These are phyloP conservation scores for Clohesyomyces aquaticus DNA, from an alignment of 495 filamentous ascomycete genomes.

Conservation along the genomic window DNA sequence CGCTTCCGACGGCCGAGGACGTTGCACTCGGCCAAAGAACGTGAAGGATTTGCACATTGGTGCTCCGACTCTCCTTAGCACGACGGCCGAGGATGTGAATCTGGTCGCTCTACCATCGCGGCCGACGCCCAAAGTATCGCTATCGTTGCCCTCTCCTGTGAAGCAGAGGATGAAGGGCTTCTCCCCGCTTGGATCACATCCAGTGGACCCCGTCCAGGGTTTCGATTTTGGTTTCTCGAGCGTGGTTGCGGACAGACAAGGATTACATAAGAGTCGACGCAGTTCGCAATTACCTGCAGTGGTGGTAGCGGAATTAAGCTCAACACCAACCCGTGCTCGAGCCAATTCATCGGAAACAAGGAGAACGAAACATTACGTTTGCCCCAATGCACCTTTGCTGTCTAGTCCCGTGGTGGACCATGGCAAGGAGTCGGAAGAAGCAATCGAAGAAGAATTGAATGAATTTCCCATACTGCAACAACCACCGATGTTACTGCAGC, in stretches of 20 bases:
- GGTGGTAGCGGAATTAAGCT: neutral
- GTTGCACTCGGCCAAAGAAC: slow-evolving; percentile 6
- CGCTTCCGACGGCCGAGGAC: slow-evolving; percentile 16
- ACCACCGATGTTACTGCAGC: neutral
- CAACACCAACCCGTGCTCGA: neutral
- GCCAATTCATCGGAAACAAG: slow-evolving; percentile 29
- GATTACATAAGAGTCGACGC: neutral
- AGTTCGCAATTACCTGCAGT: slow-evolving; percentile 2
- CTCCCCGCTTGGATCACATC: slow-evolving; percentile 33
- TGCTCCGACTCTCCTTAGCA: slow-evolving; percentile 27
- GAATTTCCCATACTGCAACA: slow-evolving; percentile 2
- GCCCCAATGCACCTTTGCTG: slow-evolving; percentile 31
- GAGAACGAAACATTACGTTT: slow-evolving; percentile 20
- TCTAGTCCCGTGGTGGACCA: neutral
- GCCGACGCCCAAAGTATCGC: slow-evolving; percentile 4
- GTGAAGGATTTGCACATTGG: slow-evolving; percentile 31
- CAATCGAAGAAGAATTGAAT: neutral
- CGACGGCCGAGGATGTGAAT: slow-evolving; percentile 30
- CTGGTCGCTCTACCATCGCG: slow-evolving; percentile 27
- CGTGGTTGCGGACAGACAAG: neutral
- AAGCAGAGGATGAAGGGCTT: slow-evolving; percentile 15
- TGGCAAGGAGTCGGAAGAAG: slow-evolving; percentile 9
- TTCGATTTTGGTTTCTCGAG: slow-evolving; percentile 21
- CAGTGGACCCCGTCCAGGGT: slow-evolving; percentile 20
- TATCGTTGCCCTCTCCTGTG: slow-evolving; percentile 5